phyloP scores from a whole-genome alignment of 306 rosid species.

The Begonia loranthoides region DNA sequence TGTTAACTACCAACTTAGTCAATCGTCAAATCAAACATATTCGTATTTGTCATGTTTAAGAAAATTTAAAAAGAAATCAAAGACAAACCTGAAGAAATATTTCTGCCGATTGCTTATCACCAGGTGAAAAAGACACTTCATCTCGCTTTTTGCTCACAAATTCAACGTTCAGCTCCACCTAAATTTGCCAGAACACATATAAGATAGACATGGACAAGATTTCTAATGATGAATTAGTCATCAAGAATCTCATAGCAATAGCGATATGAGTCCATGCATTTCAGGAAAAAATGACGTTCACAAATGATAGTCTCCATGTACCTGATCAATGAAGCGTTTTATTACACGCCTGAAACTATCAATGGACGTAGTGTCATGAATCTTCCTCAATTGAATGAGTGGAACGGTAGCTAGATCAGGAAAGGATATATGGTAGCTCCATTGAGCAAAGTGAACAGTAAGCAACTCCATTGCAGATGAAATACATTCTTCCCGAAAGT shows the following conservation, averaged over 20 bases:
- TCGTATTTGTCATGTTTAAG: background rate
- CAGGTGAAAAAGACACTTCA: slow-evolving; percentile 70
- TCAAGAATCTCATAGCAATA: too few relatives aligned
- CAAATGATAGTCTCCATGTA: slow-evolving; percentile 15
- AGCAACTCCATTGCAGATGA: slow-evolving; percentile 71
- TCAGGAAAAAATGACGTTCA: background rate
- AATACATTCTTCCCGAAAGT: slow-evolving; percentile 61
- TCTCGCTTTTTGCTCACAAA: slow-evolving; percentile 73
- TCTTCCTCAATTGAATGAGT: slow-evolving; percentile 56
- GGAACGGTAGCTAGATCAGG: slow-evolving; percentile 82
- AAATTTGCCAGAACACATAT: slow-evolving; percentile 7
- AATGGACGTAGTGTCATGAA: slow-evolving; percentile 38
- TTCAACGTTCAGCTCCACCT: slow-evolving; percentile 76
- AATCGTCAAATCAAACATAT: slow-evolving; percentile 1
- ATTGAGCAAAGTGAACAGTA: slow-evolving; percentile 65
- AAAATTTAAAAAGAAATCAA: background rate
- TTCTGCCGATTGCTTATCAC: slow-evolving; percentile 61
- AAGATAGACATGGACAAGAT: background rate
- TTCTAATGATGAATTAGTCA: too few relatives aligned
- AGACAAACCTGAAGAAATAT: slow-evolving; percentile 68
- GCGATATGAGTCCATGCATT: background rate
- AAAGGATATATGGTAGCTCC: slow-evolving; percentile 81
- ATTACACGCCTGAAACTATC: slow-evolving; percentile 60
- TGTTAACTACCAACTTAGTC: too few relatives aligned
- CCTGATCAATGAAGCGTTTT: slow-evolving; percentile 86